Base-by-base conservation (phyloP, 148 eudicot genomes). In the Silene latifolia region DNA sequence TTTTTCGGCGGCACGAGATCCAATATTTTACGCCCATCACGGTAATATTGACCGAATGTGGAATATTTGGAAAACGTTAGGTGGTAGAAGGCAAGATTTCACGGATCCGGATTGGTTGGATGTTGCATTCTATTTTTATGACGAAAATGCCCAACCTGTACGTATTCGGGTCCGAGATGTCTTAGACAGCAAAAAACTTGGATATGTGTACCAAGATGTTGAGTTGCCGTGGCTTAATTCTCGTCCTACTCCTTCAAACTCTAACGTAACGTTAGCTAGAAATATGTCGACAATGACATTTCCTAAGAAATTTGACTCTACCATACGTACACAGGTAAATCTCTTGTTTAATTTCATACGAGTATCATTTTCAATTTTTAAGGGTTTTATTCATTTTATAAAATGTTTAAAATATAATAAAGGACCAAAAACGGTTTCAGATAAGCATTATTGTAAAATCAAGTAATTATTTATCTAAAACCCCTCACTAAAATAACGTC, bases 1-100 rank as follows among this genome's bases (percentile, higher is more conserved):
- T 54, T 90, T 86, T 75, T 85, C 93, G 0, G 90, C 96, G 3
- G 98, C 69, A 0, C 71, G 90, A 3, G 96, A 92, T 73, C 90
- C 98, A 1, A 63, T 92, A 2, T 92, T 90, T 76, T 92, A 19
- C 27, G 86, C 78, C 46, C 98, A 92, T 64, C 98, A 92, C 58
- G 47, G 83, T 1, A 92, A 92, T 18, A 61, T 89, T 4, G 96
- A 92, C 58, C 76, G 96, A 15, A 42, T 90, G 81, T 90, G 96
- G 98, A 27, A 76, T 1, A 35, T 88, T 0, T 92, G 98, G 98
- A 88, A 87, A 66, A 84, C 84, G 25, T 74, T 90, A 14, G 95
- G 90, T 6, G 89, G 90, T 11, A 83, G 72, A 24, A 64, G 93
- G 2, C 23, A 65, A 39, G 89, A 90, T 24, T 77, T 81, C 18